These are phyloP conservation scores for Moesziomyces parantarcticus DNA, from an alignment of 1,284 basidiomycete genomes.

Conservation along the genomic window DNA sequence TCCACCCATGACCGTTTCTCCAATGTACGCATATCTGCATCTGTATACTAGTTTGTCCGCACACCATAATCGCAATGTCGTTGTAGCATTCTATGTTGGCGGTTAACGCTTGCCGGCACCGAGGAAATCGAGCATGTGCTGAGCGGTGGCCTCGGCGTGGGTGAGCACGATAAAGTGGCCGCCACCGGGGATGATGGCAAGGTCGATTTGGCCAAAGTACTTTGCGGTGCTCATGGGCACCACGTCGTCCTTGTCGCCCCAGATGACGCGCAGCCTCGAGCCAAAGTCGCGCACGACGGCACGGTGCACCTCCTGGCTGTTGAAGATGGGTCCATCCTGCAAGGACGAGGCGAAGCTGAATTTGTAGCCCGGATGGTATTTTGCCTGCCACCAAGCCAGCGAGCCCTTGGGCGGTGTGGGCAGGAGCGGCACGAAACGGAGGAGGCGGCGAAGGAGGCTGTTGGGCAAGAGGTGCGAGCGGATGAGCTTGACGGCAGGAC, in stretches of 20 bases:
- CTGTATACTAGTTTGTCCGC: slow-evolving; percentile 26
- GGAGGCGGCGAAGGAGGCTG: slow-evolving; percentile 18
- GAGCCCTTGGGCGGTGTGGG: slow-evolving; percentile 40
- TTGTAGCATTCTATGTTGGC: slow-evolving; percentile 8
- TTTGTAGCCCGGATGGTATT: slow-evolving; percentile 43
- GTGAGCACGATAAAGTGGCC: slow-evolving; percentile 41
- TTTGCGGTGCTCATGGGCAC: slow-evolving; percentile 43
- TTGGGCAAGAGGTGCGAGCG: slow-evolving; percentile 39
- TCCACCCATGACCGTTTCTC: not conserved
- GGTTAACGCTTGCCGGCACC: slow-evolving; percentile 20
- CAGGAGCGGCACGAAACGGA: slow-evolving; percentile 35
- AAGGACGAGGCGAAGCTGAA: slow-evolving; percentile 41
- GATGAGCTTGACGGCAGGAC: slow-evolving; percentile 33
- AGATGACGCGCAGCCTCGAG: slow-evolving; percentile 24
- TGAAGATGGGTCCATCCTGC: slow-evolving; percentile 45
- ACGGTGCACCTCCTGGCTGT: slow-evolving; percentile 27
- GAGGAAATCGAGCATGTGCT: slow-evolving; percentile 44
- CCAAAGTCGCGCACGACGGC: slow-evolving; percentile 30
- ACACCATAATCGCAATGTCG: not conserved
- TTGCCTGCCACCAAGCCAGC: slow-evolving; percentile 41
- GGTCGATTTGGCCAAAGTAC: slow-evolving; percentile 50
- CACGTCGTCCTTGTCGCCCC: slow-evolving; percentile 51
- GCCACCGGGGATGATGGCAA: slow-evolving; percentile 33
- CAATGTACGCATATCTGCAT: slow-evolving; percentile 9
- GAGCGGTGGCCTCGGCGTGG: slow-evolving; percentile 37